Evolutionary conservation across 148 eudicot genomes (phyloP).

Genomic region (Pharnaceum exiguum): DNA sequence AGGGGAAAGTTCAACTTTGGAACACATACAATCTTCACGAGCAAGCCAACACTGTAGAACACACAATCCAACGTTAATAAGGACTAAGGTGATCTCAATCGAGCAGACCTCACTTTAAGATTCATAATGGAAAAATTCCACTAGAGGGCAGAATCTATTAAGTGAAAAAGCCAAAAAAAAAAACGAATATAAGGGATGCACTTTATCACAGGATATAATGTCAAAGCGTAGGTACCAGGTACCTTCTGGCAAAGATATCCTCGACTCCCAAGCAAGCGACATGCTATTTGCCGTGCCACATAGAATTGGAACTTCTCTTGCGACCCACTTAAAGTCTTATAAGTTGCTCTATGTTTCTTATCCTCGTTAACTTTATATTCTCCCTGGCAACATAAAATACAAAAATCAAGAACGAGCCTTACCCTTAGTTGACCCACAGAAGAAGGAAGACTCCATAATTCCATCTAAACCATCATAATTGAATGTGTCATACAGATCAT

Average conservation of each 20-base stretch:
- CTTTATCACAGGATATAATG: background rate
- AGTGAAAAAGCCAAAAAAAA: too few species aligned
- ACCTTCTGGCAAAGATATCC: conserved; percentile 97
- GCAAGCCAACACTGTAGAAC: conserved; percentile 84
- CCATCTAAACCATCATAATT: background rate
- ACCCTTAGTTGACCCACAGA: background rate
- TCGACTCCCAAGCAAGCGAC: conserved; percentile 95
- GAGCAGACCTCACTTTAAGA: background rate
- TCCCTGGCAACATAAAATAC: conserved; percentile 49
- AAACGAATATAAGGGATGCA: too few species aligned
- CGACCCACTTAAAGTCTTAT: conserved; percentile 50
- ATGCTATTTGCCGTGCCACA: conserved; percentile 90
- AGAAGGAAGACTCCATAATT: background rate
- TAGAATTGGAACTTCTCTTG: conserved; percentile 82
- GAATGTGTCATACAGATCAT: background rate
- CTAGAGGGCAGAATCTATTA: too few species aligned
- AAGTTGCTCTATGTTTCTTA: conserved; percentile 86
- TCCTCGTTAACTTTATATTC: conserved; percentile 77
- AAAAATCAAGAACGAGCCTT: background rate
- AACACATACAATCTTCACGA: conserved; percentile 84
- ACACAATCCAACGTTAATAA: background rate
- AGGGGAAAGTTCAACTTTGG: conserved; percentile 42
- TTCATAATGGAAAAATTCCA: too few species aligned
- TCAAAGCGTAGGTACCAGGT: conserved; percentile 4
- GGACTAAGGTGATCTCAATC: background rate